These are phyloP conservation scores for Fusarium aywerte DNA, from an alignment of 2,329 filamentous ascomycete genomes.

Conservation along the genomic window DNA sequence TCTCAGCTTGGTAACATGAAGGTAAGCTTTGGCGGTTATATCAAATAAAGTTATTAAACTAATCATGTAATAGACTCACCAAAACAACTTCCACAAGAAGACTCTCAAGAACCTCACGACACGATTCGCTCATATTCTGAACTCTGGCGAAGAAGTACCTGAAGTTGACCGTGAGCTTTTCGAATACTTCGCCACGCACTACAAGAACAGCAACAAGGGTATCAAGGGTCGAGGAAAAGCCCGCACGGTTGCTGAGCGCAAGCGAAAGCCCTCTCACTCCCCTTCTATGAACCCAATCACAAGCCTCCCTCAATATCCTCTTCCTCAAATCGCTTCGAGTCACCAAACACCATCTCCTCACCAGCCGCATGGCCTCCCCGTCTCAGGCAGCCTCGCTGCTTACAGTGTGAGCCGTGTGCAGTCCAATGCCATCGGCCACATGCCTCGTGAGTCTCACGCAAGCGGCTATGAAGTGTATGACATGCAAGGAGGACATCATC, in stretches of 20 bases:
- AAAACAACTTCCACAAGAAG: slow-evolving; percentile 91
- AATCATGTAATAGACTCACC: slow-evolving; percentile 72
- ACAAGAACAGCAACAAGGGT: slow-evolving; percentile 98
- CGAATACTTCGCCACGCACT: slow-evolving; percentile 86
- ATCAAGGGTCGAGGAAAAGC: slow-evolving; percentile 96
- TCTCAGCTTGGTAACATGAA: slow-evolving; percentile 94
- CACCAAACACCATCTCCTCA: slow-evolving; percentile 35
- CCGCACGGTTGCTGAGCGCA: slow-evolving; percentile 66
- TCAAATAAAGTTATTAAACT: background rate
- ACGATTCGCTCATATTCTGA: slow-evolving; percentile 72
- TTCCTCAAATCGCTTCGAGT: slow-evolving; percentile 44
- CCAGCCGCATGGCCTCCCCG: slow-evolving; percentile 45
- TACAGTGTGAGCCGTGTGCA: slow-evolving; percentile 50
- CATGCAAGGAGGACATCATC: slow-evolving; percentile 53
- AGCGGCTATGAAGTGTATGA: slow-evolving; percentile 59
- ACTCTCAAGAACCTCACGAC: slow-evolving; percentile 75
- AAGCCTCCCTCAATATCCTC: slow-evolving; percentile 39
- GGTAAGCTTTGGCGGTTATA: slow-evolving; percentile 57
- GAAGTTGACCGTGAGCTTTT: slow-evolving; percentile 79
- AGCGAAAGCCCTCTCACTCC: slow-evolving; percentile 46
- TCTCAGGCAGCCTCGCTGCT: slow-evolving; percentile 46
- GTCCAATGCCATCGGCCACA: slow-evolving; percentile 44
- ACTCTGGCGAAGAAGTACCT: slow-evolving; percentile 66
- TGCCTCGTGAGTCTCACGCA: slow-evolving; percentile 48
- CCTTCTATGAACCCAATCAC: slow-evolving; percentile 34